Evolutionary conservation across 1,139 yeast species (phyloP).

Genomic region (Casaregolazyma suthepensis): DNA sequence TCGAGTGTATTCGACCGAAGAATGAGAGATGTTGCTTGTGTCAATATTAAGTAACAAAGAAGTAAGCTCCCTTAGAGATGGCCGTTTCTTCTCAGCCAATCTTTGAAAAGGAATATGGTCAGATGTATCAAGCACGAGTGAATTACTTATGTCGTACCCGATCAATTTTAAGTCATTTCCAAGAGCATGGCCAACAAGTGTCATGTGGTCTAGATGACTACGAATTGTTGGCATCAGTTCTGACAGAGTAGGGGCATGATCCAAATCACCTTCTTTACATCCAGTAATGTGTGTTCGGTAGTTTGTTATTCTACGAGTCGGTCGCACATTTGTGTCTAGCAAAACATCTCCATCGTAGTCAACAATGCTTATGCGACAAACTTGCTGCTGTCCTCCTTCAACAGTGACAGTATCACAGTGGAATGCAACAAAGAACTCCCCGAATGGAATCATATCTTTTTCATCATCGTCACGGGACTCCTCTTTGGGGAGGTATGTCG

Average conservation of each 20-base stretch:
- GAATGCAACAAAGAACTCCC: no score
- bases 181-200: conserved; percentile 80
- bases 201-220: conserved; percentile 33
- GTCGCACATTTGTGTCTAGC: conserved; percentile 69
- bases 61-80: conserved; percentile 63
- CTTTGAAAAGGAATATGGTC: conserved; percentile 52
- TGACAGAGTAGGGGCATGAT: conserved; percentile 55
- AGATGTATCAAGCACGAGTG: conserved; percentile 69
- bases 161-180: conserved; percentile 70
- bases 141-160: conserved; percentile 52
- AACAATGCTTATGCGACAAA: conserved; percentile 84
- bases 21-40: conserved; percentile 73
- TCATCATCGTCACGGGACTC: no score
- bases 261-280: conserved; percentile 62
- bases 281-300: conserved; percentile 98
- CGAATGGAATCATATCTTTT: no score
- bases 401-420: no score
- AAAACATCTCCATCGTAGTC: conserved; percentile 72
- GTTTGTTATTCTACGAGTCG: conserved; percentile 70
- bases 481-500: no score
- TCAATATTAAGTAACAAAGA: conserved; percentile 50
- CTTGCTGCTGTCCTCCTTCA: no score
- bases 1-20: conserved; percentile 86
- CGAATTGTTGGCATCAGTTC: conserved; percentile 59
- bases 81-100: conserved; percentile 59